Base-by-base conservation (phyloP, 2,329 filamentous ascomycete species). In the Fusarium multiceps region DNA sequence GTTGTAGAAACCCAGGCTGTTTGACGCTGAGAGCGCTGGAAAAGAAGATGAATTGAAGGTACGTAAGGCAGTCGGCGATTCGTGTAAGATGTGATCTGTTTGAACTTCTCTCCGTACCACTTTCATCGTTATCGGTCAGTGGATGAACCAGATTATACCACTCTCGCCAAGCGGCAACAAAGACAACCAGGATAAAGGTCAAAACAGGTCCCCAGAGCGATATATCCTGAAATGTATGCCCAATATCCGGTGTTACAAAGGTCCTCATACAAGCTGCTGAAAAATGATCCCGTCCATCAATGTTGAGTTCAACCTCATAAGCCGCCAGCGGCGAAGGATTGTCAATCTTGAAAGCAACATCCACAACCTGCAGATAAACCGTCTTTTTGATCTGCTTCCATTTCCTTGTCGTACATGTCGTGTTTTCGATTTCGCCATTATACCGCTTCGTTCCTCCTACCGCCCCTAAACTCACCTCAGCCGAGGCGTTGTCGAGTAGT, bases 1-100 rank as follows among this genome's bases (percentile, higher is more conserved):
- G 91, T 69, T 92, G 90, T 66, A 90, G 91, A 74, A 89, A 94
- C 1, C 91, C 92, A 0, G 92, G 92, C 69, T 93, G 93, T 45
- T 87, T 85, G 55, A 94, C 79, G n/a, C 87, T 91, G 49, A 94
- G 81, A 16, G 88, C 87, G 6, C 90, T 91, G 0, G 90, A 89
- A 63, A 94, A 82, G 47, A 93, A 89, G 51, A 92, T 84, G 74
- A 93, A 93, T 74, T 94, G 92, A 14, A 94, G 86, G 76, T 93
- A 93, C 72, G 92, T 89, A 37, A 94, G 81, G 74, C 91, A 93
- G 75, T 93, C 72, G 14, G 73, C 75, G 4, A 78, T 74, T 27
- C 69, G 62, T 9, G 72, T 74, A 2, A 75, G 37, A 16, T 75
- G 71, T 25, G 60, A 43, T 9, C 73, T 57, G 7, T 55, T 49